Evolutionary conservation across 2,329 filamentous ascomycete species (phyloP).

Genomic region (Sclerotinia borealis): DNA sequence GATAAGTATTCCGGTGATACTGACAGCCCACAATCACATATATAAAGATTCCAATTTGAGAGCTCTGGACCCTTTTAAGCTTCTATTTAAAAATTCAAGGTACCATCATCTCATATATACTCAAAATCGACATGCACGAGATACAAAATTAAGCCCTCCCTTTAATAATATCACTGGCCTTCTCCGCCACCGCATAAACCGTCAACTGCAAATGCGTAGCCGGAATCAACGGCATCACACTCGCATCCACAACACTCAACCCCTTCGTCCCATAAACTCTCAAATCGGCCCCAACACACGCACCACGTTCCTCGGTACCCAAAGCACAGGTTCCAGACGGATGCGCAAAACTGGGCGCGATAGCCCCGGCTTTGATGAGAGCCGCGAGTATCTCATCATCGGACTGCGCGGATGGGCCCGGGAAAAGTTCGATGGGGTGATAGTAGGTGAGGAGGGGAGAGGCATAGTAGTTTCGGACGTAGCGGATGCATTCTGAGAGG

Average conservation of each 20-base stretch:
- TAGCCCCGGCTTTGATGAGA: neutral
- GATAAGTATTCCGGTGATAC: too few relatives aligned
- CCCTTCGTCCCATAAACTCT: constrained; percentile 25
- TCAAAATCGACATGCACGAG: too few relatives aligned
- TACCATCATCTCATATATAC: too few relatives aligned
- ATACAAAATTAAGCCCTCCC: neutral
- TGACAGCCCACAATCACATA: too few relatives aligned
- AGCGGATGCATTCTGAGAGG: neutral
- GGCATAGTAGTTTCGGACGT: neutral
- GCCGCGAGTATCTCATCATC: neutral
- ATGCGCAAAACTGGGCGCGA: constrained; percentile 8
- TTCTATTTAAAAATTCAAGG: too few relatives aligned
- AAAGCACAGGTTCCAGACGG: constrained; percentile 16
- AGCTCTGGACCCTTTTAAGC: too few relatives aligned
- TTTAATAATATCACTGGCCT: constrained; percentile 17
- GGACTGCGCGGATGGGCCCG: neutral
- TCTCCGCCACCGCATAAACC: constrained; percentile 28
- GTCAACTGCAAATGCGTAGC: constrained; percentile 22
- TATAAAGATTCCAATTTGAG: too few relatives aligned
- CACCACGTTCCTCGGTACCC: constrained; percentile 13
- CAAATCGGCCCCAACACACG: constrained; percentile 25
- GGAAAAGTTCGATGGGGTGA: neutral
- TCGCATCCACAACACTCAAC: constrained; percentile 25
- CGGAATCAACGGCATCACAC: constrained; percentile 24
- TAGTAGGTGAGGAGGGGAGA: neutral